phyloP scores from a whole-genome alignment of 306 rosid genomes.

The Bauhinia variegata region DNA sequence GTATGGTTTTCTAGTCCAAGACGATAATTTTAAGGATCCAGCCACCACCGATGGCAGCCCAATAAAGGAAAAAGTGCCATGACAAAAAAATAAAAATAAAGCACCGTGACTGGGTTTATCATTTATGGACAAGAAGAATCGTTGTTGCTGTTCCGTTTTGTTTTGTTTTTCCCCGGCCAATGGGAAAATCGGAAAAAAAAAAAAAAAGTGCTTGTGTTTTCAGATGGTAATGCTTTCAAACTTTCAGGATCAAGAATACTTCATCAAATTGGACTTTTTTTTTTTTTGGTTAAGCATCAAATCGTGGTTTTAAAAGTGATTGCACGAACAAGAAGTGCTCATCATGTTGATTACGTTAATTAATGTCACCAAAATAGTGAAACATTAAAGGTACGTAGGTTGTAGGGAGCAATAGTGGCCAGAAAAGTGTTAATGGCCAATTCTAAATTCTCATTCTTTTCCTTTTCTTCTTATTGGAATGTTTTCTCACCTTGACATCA shows the following conservation, averaged over 20 bases:
- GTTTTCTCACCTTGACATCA: background rate
- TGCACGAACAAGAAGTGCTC: background rate
- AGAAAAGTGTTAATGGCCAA: background rate
- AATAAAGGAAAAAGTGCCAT: background rate
- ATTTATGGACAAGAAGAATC: background rate
- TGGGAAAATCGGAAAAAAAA: too few relatives aligned
- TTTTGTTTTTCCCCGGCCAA: too few relatives aligned
- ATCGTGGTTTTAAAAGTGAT: background rate
- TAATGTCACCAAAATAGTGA: background rate
- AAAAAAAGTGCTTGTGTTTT: background rate
- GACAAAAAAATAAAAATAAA: too few relatives aligned
- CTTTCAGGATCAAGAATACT: slow-evolving; percentile 14
- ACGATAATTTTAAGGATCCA: background rate
- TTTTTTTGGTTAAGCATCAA: background rate
- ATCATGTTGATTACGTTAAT: background rate
- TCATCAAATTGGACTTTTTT: background rate
- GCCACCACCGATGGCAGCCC: background rate
- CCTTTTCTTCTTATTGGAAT: background rate
- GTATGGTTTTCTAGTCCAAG: slow-evolving; percentile 4
- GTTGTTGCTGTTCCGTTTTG: background rate
- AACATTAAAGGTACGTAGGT: background rate
- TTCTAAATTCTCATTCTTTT: background rate
- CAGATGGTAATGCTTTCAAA: background rate
- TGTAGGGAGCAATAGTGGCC: slow-evolving; percentile 1
- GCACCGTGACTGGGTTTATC: too few relatives aligned